Conservation (phyloP, 2,329 filamentous ascomycete species). For the Penicillium verrucosum region DNA sequence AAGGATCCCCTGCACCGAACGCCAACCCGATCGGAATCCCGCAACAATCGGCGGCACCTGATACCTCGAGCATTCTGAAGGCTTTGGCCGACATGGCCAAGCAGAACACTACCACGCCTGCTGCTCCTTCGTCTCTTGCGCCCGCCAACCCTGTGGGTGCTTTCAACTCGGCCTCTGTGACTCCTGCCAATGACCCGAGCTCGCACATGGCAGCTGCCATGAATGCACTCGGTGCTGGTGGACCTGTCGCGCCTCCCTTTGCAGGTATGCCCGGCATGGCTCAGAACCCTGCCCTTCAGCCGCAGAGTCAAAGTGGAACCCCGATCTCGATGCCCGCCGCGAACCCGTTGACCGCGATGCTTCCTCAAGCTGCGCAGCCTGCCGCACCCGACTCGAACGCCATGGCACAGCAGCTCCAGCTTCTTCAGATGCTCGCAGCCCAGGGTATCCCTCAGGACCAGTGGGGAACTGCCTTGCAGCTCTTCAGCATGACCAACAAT, state of each 20-base stretch:
- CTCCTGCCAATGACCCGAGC: constrained; percentile 44
- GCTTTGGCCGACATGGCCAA: constrained; percentile 77
- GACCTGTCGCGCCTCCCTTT: constrained; percentile 47
- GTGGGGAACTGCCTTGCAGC: constrained; percentile 59
- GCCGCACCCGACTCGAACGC: constrained; percentile 44
- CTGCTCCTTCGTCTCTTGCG: constrained; percentile 36
- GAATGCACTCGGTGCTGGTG: constrained; percentile 46
- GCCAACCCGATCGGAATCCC: constrained; percentile 39
- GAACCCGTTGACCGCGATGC: constrained; percentile 43
- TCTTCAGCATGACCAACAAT: constrained; percentile 43
- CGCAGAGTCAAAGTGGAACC: constrained; percentile 41
- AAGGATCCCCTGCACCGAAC: constrained; percentile 49
- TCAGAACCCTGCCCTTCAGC: constrained; percentile 36
- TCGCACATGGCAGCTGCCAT: constrained; percentile 54
- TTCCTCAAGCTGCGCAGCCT: constrained; percentile 39
- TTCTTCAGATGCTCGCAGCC: constrained; percentile 71
- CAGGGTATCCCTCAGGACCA: constrained; percentile 76
- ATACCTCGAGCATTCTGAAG: constrained; percentile 67
- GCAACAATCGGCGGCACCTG: constrained; percentile 44
- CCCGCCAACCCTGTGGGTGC: constrained; percentile 48
- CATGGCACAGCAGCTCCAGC: constrained; percentile 66
- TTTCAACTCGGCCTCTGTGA: constrained; percentile 48
- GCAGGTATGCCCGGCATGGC: constrained; percentile 44
- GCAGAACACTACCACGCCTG: constrained; percentile 60
- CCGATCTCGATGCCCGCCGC: constrained; percentile 42